Base-by-base conservation (phyloP, 805 yeast genomes). In the Zygosaccharomyces bisporus region DNA sequence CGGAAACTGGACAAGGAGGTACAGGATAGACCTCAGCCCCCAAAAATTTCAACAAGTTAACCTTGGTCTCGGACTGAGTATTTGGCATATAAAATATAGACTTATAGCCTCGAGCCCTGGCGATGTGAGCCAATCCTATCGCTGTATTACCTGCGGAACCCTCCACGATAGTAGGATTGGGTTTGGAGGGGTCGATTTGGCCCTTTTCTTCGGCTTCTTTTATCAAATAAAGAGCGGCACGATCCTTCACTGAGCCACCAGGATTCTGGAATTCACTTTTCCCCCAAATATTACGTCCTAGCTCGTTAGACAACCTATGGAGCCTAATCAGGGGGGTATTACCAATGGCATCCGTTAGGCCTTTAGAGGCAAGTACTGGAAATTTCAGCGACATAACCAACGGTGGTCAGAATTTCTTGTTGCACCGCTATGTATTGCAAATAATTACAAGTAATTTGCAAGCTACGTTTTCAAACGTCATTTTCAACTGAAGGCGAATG, bases 71-170 rank as follows among this genome's bases (percentile, higher is more conserved):
- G 4, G 93, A 78, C 64, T 87, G 95, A 2, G 95, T 86, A 65
- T 88, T 79, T 46, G 96, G 96, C 89, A 88, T 87, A 71, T 86
- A 88, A 46, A 88, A 84, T 39, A 88, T 80, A 63, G 93, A 80
- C 45, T 83, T 77, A 72, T 88, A 88, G 23, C 95, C 95, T 54
- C 82, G 78, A 38, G 90, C 76, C 27, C 95, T 72, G 61, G 95
- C 86, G 35, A 82, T 79, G 53, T 79, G 83, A 5, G 95, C 96
- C 44, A 88, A 69, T 1, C 96, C 96, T 54, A 88, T 88, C 13
- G 96, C 96, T n/a, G 96, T 88, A 68, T 88, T 88, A 24, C 96
- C 96, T 3, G 96, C 96, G 9, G 96, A 87, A 6, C 95, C 95
- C 66, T 88, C 96, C 13, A 88, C 90, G 23, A 88, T 78, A 2